Percentiles rank a stretch among this genome's conserved stretches.
Conservation (phyloP, 208 protist genomes). For the Wallacemonas collosoma region DNA sequence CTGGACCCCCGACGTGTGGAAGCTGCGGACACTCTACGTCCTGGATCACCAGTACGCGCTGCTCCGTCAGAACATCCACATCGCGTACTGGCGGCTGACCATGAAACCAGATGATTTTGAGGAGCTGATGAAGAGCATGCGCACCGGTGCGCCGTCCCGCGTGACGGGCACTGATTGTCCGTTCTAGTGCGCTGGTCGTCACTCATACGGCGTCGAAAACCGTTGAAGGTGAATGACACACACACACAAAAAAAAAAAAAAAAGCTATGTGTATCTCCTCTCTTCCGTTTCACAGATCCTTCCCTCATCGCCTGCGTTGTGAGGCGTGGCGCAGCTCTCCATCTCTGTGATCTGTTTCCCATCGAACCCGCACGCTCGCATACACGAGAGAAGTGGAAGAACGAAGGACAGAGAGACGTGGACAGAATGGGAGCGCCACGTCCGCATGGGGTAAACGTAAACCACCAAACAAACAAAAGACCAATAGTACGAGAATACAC, state of each 20-base stretch:
- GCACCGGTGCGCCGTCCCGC: slow-evolving; percentile 34
- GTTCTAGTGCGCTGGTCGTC: slow-evolving; percentile 33
- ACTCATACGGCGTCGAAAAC: background rate
- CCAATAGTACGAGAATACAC: background rate
- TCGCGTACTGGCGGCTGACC: slow-evolving; percentile 74
- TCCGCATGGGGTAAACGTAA: too few relatives aligned
- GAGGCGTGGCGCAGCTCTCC: too few relatives aligned
- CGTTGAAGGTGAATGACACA: background rate
- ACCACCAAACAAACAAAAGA: background rate
- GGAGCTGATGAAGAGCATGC: slow-evolving; percentile 55
- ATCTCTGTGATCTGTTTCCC: too few relatives aligned
- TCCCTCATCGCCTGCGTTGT: too few relatives aligned
- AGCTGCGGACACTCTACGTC: slow-evolving; percentile 74
- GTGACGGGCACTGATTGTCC: slow-evolving; percentile 67
- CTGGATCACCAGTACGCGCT: slow-evolving; percentile 73
- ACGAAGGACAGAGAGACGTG: too few relatives aligned
- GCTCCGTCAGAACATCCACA: slow-evolving; percentile 65
- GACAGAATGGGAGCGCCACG: too few relatives aligned
- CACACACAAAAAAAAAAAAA: slow-evolving; percentile 1
- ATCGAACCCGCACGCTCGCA: too few relatives aligned
- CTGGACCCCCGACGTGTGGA: slow-evolving; percentile 88
- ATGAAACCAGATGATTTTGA: slow-evolving; percentile 70
- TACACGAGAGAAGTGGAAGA: too few relatives aligned
- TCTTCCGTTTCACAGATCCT: too few relatives aligned
- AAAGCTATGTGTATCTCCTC: background rate